phyloP scores from a whole-genome alignment of 148 eudicot species.

The Pharnaceum exiguum region DNA sequence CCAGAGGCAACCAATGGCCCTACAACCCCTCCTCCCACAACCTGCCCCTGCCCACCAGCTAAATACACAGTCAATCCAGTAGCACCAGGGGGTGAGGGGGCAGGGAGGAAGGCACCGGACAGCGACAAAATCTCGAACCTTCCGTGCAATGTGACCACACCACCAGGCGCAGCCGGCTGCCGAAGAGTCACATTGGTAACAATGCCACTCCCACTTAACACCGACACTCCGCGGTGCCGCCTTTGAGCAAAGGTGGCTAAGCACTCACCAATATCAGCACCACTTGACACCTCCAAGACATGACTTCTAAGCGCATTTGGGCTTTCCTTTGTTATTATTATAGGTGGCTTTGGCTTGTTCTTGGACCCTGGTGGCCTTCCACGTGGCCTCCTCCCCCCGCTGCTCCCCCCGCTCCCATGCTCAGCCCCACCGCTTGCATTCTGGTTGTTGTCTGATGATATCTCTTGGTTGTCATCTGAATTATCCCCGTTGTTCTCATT shows the following conservation, averaged over 20 bases:
- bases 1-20: constrained; percentile 60
- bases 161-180: constrained; percentile 58
- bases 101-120: constrained; percentile 66
- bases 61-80: constrained; percentile 61
- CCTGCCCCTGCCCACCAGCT: constrained; percentile 73
- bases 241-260: constrained; percentile 47
- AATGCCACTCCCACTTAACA: constrained; percentile 59
- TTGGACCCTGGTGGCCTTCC: constrained; percentile 74
- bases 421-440: constrained; percentile 25
- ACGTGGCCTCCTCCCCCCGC: constrained; percentile 57
- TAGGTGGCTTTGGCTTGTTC: constrained; percentile 69
- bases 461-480: constrained; percentile 19
- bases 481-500: not conserved
- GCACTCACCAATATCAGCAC: constrained; percentile 50
- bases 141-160: constrained; percentile 52
- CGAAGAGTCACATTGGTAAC: constrained; percentile 59
- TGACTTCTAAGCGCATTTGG: constrained; percentile 65
- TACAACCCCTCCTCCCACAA: constrained; percentile 62
- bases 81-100: constrained; percentile 65
- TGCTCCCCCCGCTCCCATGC: constrained; percentile 25
- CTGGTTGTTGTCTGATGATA: constrained; percentile 31
- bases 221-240: constrained; percentile 60
- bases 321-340: constrained; percentile 60
- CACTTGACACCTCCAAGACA: constrained; percentile 50
- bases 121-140: constrained; percentile 64